Percentiles rank a stretch among this genome's conserved stretches.
Evolutionary conservation across 805 yeast species (phyloP).

Genomic region (Starmerella apis): DNA sequence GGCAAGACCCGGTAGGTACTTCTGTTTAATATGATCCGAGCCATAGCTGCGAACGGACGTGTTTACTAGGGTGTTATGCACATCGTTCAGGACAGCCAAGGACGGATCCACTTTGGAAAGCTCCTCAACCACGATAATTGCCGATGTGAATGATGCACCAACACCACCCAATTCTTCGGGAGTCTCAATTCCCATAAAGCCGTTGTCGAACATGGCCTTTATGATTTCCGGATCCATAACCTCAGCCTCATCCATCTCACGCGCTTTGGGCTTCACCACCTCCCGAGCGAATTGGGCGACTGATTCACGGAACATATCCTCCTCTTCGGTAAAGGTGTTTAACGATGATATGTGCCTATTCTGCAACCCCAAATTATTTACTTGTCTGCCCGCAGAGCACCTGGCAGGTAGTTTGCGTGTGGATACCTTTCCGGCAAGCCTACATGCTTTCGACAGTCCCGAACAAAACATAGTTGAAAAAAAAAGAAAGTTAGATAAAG

Average conservation of each 20-base stretch:
- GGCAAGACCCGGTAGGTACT: conserved; percentile 36
- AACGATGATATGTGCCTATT: conserved; percentile 25
- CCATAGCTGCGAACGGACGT: conserved; percentile 36
- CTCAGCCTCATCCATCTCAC: conserved; percentile 32
- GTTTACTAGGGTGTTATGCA: conserved; percentile 39
- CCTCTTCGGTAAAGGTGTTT: conserved; percentile 35
- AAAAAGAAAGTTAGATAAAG: too few relatives aligned
- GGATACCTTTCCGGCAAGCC: neutral
- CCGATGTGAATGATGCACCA: conserved; percentile 38
- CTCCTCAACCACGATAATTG: conserved; percentile 38
- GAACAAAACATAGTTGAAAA: neutral
- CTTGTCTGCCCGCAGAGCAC: conserved; percentile 1
- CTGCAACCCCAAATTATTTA: too few relatives aligned
- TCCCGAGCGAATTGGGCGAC: conserved; percentile 35
- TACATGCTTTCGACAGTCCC: neutral
- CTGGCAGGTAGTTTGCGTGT: neutral
- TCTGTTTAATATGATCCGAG: conserved; percentile 31
- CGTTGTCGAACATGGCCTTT: conserved; percentile 31
- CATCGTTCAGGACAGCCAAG: conserved; percentile 37
- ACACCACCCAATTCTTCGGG: conserved; percentile 40
- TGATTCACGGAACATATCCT: conserved; percentile 35
- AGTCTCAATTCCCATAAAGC: conserved; percentile 40
- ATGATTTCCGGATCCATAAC: conserved; percentile 24
- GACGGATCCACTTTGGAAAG: conserved; percentile 38
- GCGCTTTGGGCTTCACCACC: conserved; percentile 33